These are phyloP conservation scores for Tolypocladium tropicale DNA, from an alignment of 2,329 filamentous ascomycete genomes.

Conservation along the genomic window DNA sequence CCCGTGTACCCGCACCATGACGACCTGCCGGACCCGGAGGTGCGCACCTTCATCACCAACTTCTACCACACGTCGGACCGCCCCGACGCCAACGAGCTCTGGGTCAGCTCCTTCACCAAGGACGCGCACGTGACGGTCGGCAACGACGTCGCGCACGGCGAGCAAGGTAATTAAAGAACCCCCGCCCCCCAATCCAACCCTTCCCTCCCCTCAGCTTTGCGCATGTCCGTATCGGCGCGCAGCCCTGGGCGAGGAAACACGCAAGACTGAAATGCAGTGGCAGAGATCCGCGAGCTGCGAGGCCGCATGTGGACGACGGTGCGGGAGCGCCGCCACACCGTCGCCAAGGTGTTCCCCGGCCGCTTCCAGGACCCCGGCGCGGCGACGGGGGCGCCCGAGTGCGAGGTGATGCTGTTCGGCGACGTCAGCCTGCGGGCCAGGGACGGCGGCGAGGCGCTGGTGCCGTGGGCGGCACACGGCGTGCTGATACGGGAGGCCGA, in stretches of 20 bases:
- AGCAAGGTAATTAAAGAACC: constrained; percentile 21
- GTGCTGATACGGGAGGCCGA: constrained; percentile 14
- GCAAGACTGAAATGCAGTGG: not conserved
- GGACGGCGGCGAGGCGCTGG: constrained; percentile 14
- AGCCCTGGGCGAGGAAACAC: no score
- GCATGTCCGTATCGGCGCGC: no score
- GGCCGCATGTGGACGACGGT: constrained; percentile 33
- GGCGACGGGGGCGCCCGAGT: constrained; percentile 1
- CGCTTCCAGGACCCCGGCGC: constrained; percentile 16
- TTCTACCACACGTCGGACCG: constrained; percentile 36
- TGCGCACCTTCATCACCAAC: constrained; percentile 27
- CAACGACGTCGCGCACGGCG: constrained; percentile 25
- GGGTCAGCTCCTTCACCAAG: constrained; percentile 30
- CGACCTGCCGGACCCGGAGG: constrained; percentile 17
- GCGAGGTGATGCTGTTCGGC: constrained; percentile 25
- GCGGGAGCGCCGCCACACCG: constrained; percentile 27
- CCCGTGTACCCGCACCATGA: constrained; percentile 20
- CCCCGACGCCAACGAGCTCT: constrained; percentile 28
- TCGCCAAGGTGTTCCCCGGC: constrained; percentile 31
- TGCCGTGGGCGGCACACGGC: constrained; percentile 21
- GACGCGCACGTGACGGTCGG: constrained; percentile 33
- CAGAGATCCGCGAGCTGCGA: constrained; percentile 31
- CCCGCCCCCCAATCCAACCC: no score
- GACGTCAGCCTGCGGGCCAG: constrained; percentile 15
- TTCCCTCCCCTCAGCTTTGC: no score